Base-by-base conservation (phyloP, 2,329 filamentous ascomycete species). In the Amylocarpus encephaloides region DNA sequence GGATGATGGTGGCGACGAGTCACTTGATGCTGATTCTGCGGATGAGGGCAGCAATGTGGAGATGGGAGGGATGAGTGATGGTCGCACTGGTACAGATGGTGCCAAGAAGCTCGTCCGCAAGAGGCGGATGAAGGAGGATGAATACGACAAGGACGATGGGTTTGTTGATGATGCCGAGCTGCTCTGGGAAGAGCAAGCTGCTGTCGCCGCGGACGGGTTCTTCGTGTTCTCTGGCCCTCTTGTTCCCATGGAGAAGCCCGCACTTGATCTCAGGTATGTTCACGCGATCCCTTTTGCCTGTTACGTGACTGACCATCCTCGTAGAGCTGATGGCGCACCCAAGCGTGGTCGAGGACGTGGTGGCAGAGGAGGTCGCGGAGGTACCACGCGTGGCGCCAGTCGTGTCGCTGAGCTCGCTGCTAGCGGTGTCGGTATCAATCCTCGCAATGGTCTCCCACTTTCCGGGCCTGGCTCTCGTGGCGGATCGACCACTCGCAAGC, bases 211-310 rank as follows among this genome's bases (percentile, higher is more conserved):
- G 60, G 93, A 97, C 66, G 93, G 93, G 1, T 98, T 97, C 73
- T 98, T 97, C 66, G 93, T 98, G 1, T 98, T 96, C 69, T 94
- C 88, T 53, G 93, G 93, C 3, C 92, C 92, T 7, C 73, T 98
- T 42, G 80, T 97, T 18, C 86, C 86, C 5, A 90, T 95, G 68
- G 86, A 95, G 70, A 92, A 93, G 69, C 74, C 80, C 36, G 70
- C 76, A 49, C 73, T 83, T 44, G 82, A 85, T 18, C 43, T 52
- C 69, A 72, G 58, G 59, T 62, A 55, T 49, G 54, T 52, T 30
- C 5, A 7, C 2, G 51, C 7, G 35, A 46, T 49, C 40, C 34
- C 35, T 15, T 10, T 15, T 35, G 12, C 15, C 15, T 29, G 22
- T 3, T 22, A 29, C 32, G 9, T 19, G 32, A 53, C 71, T 74